Base-by-base conservation (phyloP, 345 rosid genomes). In the Eucalyptus virginea region DNA sequence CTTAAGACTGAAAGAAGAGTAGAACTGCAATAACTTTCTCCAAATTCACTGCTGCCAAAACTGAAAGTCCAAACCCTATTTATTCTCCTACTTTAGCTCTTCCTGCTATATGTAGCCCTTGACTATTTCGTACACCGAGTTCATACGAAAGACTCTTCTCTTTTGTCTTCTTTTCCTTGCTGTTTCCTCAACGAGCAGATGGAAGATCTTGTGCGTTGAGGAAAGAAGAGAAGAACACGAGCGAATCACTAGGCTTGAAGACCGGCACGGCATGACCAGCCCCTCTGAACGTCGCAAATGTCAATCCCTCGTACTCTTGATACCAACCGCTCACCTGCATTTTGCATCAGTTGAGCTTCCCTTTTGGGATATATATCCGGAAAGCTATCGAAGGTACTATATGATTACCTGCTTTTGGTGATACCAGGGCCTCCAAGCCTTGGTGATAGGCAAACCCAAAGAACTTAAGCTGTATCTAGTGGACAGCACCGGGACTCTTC, bases 211-310 rank as follows among this genome's bases (percentile, higher is more conserved):
- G 91, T 19, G 96, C 98, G 0, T 44, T 91, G 58, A 97, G 96
- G 88, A 95, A 97, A 69, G 97, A 93, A 1, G 97, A 91, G 94
- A 96, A 96, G 69, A 96, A 90, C 11, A 94, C 94, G 2, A 96
- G 97, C 1, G 99, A 96, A 21, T 93, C 93, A 19, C 96, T 91
- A 5, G 98, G 99, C 88, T 96, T 96, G 94, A 97, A 96, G 87
- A 92, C 60, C 16, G 99, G 99, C 58, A 98, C 99, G 2, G 98
- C 98, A 90, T 98, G 99, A 23, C 99, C 99, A n/a, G 99, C 99
- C 89, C 99, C 99, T 94, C 98, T 95, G 87, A 98, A 95, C 26
- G 99, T 98, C 49, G 98, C 97, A 90, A 96, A 98, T 19, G 97
- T 95, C 6, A 98, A 94, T 28, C 99, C 99, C 72, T 93, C 91